Evolutionary conservation across 2,329 filamentous ascomycete species (phyloP).

Genomic region (Stemphylium lycopersici): DNA sequence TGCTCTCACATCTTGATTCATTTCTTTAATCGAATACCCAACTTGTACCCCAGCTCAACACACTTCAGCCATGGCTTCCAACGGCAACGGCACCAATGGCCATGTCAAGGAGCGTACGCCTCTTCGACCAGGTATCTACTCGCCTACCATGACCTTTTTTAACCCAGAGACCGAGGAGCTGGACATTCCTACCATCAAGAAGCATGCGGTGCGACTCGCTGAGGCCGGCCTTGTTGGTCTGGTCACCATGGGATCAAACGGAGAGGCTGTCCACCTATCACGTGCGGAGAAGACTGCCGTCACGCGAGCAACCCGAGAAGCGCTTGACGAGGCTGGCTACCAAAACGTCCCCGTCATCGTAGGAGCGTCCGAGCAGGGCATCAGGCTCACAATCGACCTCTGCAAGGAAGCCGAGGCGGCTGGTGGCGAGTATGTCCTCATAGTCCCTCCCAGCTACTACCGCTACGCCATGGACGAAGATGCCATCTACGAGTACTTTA

Average conservation of each 20-base stretch:
- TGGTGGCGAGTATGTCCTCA: constrained; percentile 79
- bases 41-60: constrained; percentile 3
- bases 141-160: constrained; percentile 91
- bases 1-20: constrained; percentile 5
- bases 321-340: constrained; percentile 82
- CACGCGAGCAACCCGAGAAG: constrained; percentile 78
- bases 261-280: constrained; percentile 85
- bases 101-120: constrained; percentile 55
- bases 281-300: constrained; percentile 77
- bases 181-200: constrained; percentile 79
- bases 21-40: not conserved
- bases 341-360: constrained; percentile 77
- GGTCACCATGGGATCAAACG: constrained; percentile 88
- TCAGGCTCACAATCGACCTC: constrained; percentile 78
- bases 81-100: constrained; percentile 48
- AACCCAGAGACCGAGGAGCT: constrained; percentile 82
- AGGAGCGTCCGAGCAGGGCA: constrained; percentile 80
- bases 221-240: constrained; percentile 79
- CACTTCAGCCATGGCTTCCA: constrained; percentile 32
- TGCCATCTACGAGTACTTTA: constrained; percentile 75
- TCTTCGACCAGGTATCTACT: constrained; percentile 82
- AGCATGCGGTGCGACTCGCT: constrained; percentile 78
- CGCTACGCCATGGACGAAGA: constrained; percentile 76
- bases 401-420: constrained; percentile 69
- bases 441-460: constrained; percentile 86